These are phyloP conservation scores for Hypoxylon sp. DNA, from an alignment of 2,329 filamentous ascomycete species.

Conservation along the genomic window DNA sequence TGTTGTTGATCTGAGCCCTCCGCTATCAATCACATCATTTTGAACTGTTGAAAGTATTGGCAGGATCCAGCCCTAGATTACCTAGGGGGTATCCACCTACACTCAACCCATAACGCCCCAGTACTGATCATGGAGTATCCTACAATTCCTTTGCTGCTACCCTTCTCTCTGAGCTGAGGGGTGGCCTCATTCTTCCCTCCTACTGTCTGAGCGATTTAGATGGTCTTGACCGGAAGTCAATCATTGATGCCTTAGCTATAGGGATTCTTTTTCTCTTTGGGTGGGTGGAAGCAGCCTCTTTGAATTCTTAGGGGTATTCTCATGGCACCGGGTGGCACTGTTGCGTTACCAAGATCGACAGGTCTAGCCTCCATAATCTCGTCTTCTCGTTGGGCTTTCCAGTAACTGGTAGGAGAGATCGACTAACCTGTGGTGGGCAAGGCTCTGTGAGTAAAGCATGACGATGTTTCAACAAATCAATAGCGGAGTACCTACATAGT, in stretches of 20 bases:
- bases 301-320: too few species aligned
- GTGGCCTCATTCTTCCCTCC: background rate
- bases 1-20: constrained; percentile 47
- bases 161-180: background rate
- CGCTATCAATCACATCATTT: constrained; percentile 62
- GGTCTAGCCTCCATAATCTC: background rate
- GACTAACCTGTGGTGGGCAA: background rate
- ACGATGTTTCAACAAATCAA: background rate
- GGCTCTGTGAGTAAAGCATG: background rate
- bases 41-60: constrained; percentile 59
- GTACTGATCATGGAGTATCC: background rate
- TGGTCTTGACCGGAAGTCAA: background rate
- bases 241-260: background rate
- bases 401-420: background rate
- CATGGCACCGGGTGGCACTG: background rate
- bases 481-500: too few species aligned
- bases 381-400: background rate
- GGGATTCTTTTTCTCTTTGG: too few species aligned
- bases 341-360: background rate
- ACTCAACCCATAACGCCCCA: too few species aligned
- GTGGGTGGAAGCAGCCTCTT: too few species aligned
- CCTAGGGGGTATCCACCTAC: too few species aligned
- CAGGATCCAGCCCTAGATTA: constrained; percentile 60
- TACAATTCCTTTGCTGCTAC: background rate
- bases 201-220: background rate